Conservation (phyloP, 768 basidiomycete species). For the Tulasnella sp. region DNA sequence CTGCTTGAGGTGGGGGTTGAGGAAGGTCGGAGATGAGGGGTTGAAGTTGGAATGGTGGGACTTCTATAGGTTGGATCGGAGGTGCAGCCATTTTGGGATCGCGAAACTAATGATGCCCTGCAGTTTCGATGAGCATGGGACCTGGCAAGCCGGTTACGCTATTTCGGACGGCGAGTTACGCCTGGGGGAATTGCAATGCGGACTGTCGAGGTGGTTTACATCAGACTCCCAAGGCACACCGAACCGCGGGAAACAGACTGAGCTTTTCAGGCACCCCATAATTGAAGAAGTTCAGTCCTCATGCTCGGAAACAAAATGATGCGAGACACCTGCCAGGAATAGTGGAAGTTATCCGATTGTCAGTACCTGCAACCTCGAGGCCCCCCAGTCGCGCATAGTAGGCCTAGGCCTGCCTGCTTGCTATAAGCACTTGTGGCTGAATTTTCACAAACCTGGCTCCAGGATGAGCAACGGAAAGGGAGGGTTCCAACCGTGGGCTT, state of each 20-base stretch:
- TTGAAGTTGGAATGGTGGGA: slow-evolving; percentile 61
- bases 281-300: too few relatives aligned
- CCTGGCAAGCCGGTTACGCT: not conserved
- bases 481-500: too few relatives aligned
- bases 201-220: not conserved
- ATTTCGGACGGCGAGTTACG: not conserved
- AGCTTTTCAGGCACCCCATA: too few relatives aligned
- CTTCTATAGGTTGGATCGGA: slow-evolving; percentile 44
- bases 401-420: too few relatives aligned
- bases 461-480: too few relatives aligned
- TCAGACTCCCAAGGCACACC: not conserved
- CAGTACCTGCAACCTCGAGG: too few relatives aligned
- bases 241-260: not conserved
- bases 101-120: not conserved
- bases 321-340: too few relatives aligned
- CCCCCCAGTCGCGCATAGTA: too few relatives aligned
- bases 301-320: too few relatives aligned
- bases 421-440: too few relatives aligned
- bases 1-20: not conserved
- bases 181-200: not conserved
- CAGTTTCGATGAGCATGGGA: not conserved
- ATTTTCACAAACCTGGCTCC: too few relatives aligned
- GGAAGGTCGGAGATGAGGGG: slow-evolving; percentile 43
- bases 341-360: too few relatives aligned
- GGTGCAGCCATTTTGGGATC: slow-evolving; percentile 39